A percentile compares a stretch with the other conserved stretches of the same genome.
phyloP scores from a whole-genome alignment of 805 yeast genomes.

The Lipomyces yamadae region DNA sequence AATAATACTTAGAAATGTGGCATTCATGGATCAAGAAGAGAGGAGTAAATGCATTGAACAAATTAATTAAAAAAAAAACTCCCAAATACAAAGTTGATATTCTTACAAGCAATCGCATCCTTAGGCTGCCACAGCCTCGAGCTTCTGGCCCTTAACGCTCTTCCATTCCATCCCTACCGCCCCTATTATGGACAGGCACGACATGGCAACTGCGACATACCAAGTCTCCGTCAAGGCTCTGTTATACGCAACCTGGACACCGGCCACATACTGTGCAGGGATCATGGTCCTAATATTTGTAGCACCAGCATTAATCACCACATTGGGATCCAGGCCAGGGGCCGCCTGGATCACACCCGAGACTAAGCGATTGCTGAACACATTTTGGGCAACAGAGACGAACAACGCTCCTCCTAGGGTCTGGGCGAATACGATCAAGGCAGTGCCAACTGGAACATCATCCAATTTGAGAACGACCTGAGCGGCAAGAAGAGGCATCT shows the following conservation, averaged over 20 bases:
- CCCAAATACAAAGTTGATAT: too few species aligned
- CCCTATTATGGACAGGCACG: constrained; percentile 9
- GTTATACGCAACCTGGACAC: constrained; percentile 15
- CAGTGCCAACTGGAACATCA: constrained; percentile 24
- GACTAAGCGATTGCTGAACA: constrained; percentile 12
- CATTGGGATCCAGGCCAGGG: constrained; percentile 12
- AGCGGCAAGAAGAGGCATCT: constrained; percentile 16
- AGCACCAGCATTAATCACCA: constrained; percentile 15
- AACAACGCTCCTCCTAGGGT: constrained; percentile 21
- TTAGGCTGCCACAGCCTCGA: neutral
- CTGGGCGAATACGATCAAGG: constrained; percentile 14
- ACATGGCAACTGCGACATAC: constrained; percentile 12
- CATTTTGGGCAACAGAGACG: constrained; percentile 18
- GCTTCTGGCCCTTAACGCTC: constrained; percentile 22
- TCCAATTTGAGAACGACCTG: constrained; percentile 20
- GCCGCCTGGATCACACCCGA: neutral
- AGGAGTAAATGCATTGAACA: too few species aligned
- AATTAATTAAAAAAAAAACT: too few species aligned
- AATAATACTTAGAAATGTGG: too few species aligned
- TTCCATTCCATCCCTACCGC: constrained; percentile 19
- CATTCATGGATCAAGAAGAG: too few species aligned
- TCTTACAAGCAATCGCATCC: too few species aligned
- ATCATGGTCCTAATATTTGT: constrained; percentile 13
- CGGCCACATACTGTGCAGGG: constrained; percentile 3
- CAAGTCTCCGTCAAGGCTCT: constrained; percentile 7